Evolutionary conservation across 345 rosid genomes (phyloP).

Genomic region (Populus euphratica): DNA sequence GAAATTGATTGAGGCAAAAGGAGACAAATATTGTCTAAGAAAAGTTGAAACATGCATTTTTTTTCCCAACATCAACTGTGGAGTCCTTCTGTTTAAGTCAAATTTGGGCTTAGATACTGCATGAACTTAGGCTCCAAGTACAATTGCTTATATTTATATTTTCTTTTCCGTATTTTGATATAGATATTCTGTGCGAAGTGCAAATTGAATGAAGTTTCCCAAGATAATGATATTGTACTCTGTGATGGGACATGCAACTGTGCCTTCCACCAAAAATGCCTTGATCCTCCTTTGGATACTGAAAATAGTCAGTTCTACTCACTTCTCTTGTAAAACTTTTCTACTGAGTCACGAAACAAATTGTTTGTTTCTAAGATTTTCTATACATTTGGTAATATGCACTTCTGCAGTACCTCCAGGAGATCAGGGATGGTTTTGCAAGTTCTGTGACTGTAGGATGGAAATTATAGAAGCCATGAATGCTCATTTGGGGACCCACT

Average conservation of each 20-base stretch:
- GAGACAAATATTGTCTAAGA: neutral
- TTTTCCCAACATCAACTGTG: neutral
- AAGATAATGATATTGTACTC: slow-evolving; percentile 84
- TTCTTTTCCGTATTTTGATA: slow-evolving; percentile 10
- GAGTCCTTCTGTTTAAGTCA: neutral
- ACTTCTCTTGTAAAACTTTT: slow-evolving; percentile 6
- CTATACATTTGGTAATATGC: slow-evolving; percentile 21
- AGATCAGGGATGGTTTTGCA: slow-evolving; percentile 98
- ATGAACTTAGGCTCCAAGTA: neutral
- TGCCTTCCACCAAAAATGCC: slow-evolving; percentile 92
- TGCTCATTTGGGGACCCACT: slow-evolving; percentile 85
- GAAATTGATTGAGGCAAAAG: neutral
- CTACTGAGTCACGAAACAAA: slow-evolving; percentile 1
- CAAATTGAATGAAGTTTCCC: slow-evolving; percentile 76
- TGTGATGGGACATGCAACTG: slow-evolving; percentile 97
- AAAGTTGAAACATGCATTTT: neutral
- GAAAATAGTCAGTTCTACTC: slow-evolving; percentile 59
- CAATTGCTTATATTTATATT: slow-evolving; percentile 7
- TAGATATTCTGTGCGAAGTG: slow-evolving; percentile 96
- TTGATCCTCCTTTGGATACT: slow-evolving; percentile 87
- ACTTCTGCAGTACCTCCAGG: slow-evolving; percentile 94
- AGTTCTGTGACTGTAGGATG: slow-evolving; percentile 82
- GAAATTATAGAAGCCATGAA: slow-evolving; percentile 85
- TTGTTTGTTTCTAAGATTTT: slow-evolving; percentile 18
- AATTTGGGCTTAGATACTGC: neutral